phyloP scores from a whole-genome alignment of 2,329 filamentous ascomycete species.

The Metarhizium rileyi region DNA sequence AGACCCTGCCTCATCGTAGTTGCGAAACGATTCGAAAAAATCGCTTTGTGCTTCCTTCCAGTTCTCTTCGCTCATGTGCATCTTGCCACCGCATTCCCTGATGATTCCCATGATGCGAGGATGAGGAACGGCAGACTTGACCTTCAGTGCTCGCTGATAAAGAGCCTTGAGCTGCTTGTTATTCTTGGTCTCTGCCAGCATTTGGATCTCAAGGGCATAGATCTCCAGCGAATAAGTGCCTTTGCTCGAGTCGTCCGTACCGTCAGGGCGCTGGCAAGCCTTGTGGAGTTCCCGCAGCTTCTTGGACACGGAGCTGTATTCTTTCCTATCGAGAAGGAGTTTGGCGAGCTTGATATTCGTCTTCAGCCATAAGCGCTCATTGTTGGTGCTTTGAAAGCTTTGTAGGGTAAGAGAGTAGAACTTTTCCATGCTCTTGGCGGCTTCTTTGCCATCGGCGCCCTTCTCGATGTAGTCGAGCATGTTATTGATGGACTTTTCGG shows the following conservation, averaged over 20 bases:
- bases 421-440: slow-evolving; percentile 75
- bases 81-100: slow-evolving; percentile 96
- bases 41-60: slow-evolving; percentile 96
- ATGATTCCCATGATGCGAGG: slow-evolving; percentile 99
- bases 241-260: slow-evolving; percentile 84
- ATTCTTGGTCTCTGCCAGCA: slow-evolving; percentile 94
- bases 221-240: slow-evolving; percentile 94
- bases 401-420: slow-evolving; percentile 91
- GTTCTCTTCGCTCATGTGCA: slow-evolving; percentile 99
- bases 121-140: slow-evolving; percentile 94
- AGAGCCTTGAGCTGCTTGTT: slow-evolving; percentile 93
- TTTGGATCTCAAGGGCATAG: slow-evolving; percentile 95
- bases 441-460: slow-evolving; percentile 58
- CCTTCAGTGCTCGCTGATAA: slow-evolving; percentile 83
- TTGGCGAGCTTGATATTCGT: slow-evolving; percentile 96
- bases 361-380: slow-evolving; percentile 94
- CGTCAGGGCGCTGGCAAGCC: slow-evolving; percentile 79
- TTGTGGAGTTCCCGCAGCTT: slow-evolving; percentile 84
- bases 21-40: slow-evolving; percentile 97
- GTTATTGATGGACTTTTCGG: slow-evolving; percentile 98
- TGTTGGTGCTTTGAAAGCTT: slow-evolving; percentile 95
- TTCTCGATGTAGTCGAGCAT: slow-evolving; percentile 98
- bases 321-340: slow-evolving; percentile 82
- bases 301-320: slow-evolving; percentile 69
- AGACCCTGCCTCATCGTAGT: slow-evolving; percentile 96